phyloP scores from a whole-genome alignment of 306 rosid species.

The Ormosia emarginata region DNA sequence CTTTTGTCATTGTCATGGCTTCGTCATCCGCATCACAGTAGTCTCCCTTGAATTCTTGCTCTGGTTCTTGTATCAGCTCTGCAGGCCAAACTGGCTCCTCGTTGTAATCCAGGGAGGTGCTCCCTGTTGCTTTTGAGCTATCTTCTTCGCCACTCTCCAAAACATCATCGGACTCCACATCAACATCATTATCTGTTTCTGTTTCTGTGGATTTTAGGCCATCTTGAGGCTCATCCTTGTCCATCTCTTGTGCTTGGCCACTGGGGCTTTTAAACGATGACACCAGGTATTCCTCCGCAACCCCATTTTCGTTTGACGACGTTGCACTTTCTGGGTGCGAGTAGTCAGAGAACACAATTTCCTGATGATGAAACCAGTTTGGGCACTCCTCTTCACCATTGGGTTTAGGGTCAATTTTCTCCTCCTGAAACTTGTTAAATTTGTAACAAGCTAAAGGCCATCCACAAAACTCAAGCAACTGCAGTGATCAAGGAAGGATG shows the following conservation, averaged over 20 bases:
- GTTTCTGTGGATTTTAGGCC: conserved; percentile 10
- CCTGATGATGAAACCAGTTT: conserved; percentile 23
- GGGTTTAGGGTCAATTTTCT: conserved; percentile 12
- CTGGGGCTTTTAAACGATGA: not conserved
- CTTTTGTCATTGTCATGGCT: not conserved
- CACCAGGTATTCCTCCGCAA: not conserved
- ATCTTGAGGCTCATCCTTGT: conserved; percentile 14
- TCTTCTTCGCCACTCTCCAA: conserved; percentile 15
- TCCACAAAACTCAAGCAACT: not conserved
- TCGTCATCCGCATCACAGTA: not conserved
- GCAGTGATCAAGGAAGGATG: not conserved
- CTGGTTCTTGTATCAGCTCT: conserved; percentile 19
- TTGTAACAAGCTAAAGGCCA: not conserved
- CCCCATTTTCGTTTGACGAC: conserved; percentile 21
- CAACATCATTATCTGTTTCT: not conserved
- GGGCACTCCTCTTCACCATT: not conserved
- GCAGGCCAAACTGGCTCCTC: conserved; percentile 29
- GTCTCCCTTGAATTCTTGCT: conserved; percentile 4
- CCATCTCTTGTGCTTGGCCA: conserved; percentile 15
- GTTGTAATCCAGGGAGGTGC: conserved; percentile 26
- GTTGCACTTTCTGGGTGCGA: conserved; percentile 34
- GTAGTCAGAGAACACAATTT: conserved; percentile 29
- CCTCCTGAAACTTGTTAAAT: conserved; percentile 18
- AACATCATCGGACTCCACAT: not conserved
- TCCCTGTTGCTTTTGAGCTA: conserved; percentile 20